Evolutionary conservation across 495 filamentous ascomycete genomes (phyloP), one percentile per base, ranked within the genome.

Genomic region (Glonium stellatum): DNA sequence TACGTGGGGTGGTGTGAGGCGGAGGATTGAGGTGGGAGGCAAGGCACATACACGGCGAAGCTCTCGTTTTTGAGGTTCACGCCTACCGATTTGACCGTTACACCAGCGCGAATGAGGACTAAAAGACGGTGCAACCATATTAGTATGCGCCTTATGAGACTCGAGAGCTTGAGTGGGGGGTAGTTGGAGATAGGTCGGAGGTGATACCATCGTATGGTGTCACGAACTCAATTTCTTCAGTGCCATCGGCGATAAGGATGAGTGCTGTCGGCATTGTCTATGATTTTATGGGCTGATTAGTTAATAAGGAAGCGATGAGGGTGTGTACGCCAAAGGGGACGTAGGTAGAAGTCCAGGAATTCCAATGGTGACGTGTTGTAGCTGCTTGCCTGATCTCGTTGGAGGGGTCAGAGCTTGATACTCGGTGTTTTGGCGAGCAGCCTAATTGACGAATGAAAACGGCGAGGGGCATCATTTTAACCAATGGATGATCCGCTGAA

Each of bases 141-240:
- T 54, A 60, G 0, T 18, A 27, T 22, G 59, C 4, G 4, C 25
- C 15, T 0, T 56, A 18, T 27, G 18, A 37, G 21, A 18, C 41
- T n/a, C n/a, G 19, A 39, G 18, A 21, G 15, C 21, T 18, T 31
- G 27, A 6, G 27, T 31, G 27, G 6, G 27, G 27, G 27, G 27
- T 6, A 3, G 27, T n/a, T n/a, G n/a, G n/a, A n/a, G n/a, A n/a
- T n/a, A n/a, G n/a, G n/a, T n/a, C n/a, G n/a, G n/a, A n/a, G n/a
- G n/a, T n/a, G 50, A 10, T 55, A 71, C 69, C 69, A 64, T 71
- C 69, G 52, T 70, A 70, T 10, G 68, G 62, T 36, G 68, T 69
- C 15, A 71, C 69, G 59, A 69, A 70, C 61, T 71, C 69, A 54
- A 70, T 71, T 54, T 71, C 69, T 58, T 71, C 69, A 11, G 54